Evolutionary conservation across 495 filamentous ascomycete species (phyloP).

Genomic region (Hypoxylon trugodes): DNA sequence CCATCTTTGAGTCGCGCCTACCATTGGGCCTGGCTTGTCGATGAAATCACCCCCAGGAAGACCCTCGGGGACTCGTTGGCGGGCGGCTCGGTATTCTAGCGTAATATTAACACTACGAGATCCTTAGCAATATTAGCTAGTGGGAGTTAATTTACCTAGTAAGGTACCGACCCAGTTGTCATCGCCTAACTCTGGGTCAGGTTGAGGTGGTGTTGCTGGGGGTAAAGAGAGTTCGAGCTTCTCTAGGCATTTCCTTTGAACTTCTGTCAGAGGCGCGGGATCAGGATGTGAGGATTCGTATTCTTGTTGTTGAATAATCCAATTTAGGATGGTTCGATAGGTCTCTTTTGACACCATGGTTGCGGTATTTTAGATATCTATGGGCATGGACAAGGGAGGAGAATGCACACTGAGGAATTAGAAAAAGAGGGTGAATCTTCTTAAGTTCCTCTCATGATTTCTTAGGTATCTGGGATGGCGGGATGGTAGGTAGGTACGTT

Average conservation of each 20-base stretch:
- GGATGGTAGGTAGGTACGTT: too few relatives aligned
- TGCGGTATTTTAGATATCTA: too few relatives aligned
- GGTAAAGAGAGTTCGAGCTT: slow-evolving; percentile 42
- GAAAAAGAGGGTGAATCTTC: too few relatives aligned
- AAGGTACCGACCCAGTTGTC: slow-evolving; percentile 52
- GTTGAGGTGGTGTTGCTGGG: not conserved
- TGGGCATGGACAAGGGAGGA: too few relatives aligned
- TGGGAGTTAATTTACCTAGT: slow-evolving; percentile 34
- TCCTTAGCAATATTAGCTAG: not conserved
- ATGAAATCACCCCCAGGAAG: slow-evolving; percentile 13
- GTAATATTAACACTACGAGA: slow-evolving; percentile 7
- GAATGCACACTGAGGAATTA: too few relatives aligned
- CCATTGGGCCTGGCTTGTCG: slow-evolving; percentile 13
- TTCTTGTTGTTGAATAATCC: slow-evolving; percentile 46
- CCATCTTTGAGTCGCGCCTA: slow-evolving; percentile 27
- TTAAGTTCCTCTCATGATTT: too few relatives aligned
- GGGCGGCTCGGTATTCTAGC: slow-evolving; percentile 34
- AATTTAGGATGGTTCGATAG: slow-evolving; percentile 46
- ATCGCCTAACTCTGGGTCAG: slow-evolving; percentile 40
- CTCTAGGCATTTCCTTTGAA: slow-evolving; percentile 42
- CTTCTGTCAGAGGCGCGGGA: slow-evolving; percentile 43
- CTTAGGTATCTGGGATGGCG: too few relatives aligned
- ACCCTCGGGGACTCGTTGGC: slow-evolving; percentile 7
- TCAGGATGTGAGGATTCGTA: slow-evolving; percentile 25
- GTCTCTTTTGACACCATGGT: slow-evolving; percentile 32